A percentile compares a stretch with the other conserved stretches of the same genome.
phyloP scores from a whole-genome alignment of 495 filamentous ascomycete genomes.

The Astrothelium subdiscretum region DNA sequence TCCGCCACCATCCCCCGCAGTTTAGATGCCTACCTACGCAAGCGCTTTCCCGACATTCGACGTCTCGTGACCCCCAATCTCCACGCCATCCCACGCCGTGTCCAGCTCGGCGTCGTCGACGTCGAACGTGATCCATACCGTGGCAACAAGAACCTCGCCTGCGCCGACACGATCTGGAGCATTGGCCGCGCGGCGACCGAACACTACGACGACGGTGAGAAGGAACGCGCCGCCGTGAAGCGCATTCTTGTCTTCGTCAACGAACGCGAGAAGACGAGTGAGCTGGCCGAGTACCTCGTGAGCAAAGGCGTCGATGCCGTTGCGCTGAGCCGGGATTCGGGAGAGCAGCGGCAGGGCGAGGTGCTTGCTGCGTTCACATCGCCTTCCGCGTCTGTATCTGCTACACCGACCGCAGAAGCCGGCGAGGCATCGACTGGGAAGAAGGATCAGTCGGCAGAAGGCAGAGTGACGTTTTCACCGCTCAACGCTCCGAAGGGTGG shows the following conservation, averaged over 20 bases:
- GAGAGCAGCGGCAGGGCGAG: slow-evolving; percentile 57
- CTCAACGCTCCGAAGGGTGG: neutral
- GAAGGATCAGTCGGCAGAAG: neutral
- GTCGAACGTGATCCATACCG: slow-evolving; percentile 78
- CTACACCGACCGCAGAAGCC: neutral
- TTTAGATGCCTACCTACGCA: slow-evolving; percentile 69
- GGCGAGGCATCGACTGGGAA: neutral
- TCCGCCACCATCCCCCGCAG: slow-evolving; percentile 90
- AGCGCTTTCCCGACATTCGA: slow-evolving; percentile 67
- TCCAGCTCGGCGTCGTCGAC: slow-evolving; percentile 89
- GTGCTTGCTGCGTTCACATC: slow-evolving; percentile 64
- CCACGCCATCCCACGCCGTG: slow-evolving; percentile 87
- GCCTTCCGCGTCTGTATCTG: neutral
- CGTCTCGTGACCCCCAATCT: slow-evolving; percentile 89
- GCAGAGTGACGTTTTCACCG: neutral
- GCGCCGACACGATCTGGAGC: slow-evolving; percentile 86
- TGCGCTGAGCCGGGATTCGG: slow-evolving; percentile 70
- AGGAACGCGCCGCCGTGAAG: slow-evolving; percentile 50
- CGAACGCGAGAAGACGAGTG: slow-evolving; percentile 76
- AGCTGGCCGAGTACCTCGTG: slow-evolving; percentile 66
- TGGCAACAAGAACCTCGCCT: slow-evolving; percentile 82
- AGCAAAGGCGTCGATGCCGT: slow-evolving; percentile 81
- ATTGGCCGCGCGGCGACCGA: slow-evolving; percentile 69
- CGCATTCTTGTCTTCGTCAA: slow-evolving; percentile 96
- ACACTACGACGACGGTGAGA: slow-evolving; percentile 27